Percentiles rank a stretch among this genome's conserved stretches.
phyloP scores from a whole-genome alignment of 2,329 filamentous ascomycete genomes.

The Fusarium austroafricanum region DNA sequence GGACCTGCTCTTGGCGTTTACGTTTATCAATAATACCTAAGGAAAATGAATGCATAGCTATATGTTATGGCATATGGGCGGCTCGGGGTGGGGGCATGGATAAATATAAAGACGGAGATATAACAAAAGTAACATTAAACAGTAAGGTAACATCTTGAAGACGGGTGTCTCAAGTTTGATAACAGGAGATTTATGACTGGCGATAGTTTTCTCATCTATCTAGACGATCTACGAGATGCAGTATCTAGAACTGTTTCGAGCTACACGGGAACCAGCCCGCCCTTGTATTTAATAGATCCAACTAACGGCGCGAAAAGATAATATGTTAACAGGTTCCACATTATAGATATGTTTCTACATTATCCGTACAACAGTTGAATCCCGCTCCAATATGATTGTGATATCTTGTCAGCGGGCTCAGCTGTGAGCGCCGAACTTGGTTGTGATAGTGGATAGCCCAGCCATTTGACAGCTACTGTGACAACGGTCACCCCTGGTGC shows the following conservation, averaged over 20 bases:
- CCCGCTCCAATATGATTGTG: neutral
- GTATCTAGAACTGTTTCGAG: constrained; percentile 1
- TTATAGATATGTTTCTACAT: neutral
- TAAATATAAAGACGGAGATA: neutral
- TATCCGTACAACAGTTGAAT: neutral
- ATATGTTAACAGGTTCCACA: neutral
- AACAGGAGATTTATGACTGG: neutral
- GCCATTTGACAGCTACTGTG: constrained; percentile 10
- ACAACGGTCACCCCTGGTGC: constrained; percentile 3
- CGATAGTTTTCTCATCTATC: neutral
- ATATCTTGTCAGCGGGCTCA: neutral
- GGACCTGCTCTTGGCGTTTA: neutral
- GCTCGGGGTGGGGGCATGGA: constrained; percentile 11
- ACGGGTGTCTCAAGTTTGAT: constrained; percentile 11
- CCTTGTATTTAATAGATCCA: constrained; percentile 2
- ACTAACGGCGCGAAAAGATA: neutral
- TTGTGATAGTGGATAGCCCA: constrained; percentile 16
- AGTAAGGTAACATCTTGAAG: constrained; percentile 8
- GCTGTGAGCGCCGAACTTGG: neutral
- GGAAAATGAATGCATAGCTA: neutral
- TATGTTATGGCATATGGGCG: neutral
- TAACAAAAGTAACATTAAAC: neutral
- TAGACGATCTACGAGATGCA: neutral
- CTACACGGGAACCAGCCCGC: neutral
- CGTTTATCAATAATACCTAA: neutral